Base-by-base conservation (phyloP, 2,329 filamentous ascomycete species). In the Colletotrichum sp. region DNA sequence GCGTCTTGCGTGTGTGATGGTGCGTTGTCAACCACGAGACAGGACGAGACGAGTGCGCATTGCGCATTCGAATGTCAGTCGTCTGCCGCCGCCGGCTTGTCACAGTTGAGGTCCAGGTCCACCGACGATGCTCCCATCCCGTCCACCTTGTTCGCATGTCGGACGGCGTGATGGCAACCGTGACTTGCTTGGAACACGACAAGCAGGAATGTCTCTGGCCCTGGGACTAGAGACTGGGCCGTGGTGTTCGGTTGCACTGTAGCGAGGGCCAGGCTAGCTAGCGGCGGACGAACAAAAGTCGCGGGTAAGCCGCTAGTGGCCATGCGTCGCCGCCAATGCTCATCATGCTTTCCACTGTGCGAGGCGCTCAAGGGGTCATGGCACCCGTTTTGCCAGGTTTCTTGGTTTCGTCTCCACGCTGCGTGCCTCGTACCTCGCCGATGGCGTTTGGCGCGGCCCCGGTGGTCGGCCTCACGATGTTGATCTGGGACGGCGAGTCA, bases 21-120 rank as follows among this genome's bases (percentile, higher is more conserved):
- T 76, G 73, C 70, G 73, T 73, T 76, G 73, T 73, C 70, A 65
- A 73, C 64, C 73, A 73, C 34, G 55, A 55, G 63, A 76, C 57
- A 28, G 63, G 57, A 73, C 64, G 63, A 68, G 63, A 72, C 62
- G 72, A 34, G 62, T 15, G n/a, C 67, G 39, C 63, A 72, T 59
- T 49, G 55, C 64, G 59, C 64, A 39, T 68, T 49, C 34, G n/a
- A 36, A 57, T 68, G 44, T 68, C 52, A 32, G 39, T 65, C 32
- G 57, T 68, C 30, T 68, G 44, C 49, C 49, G 36, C 62, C 30
- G 65, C 55, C 30, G 21, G 30, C 60, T 63, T 36, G 72, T 65
- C 59, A 18, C 34, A 65, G 57, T 62, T 59, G 26, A 68, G 39
- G 49, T 32, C 13, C 13, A 64, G 70, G 16, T 65, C 73, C 69